These are phyloP conservation scores for Durio zibethinus DNA, from an alignment of 345 rosid species.

Conservation along the genomic window DNA sequence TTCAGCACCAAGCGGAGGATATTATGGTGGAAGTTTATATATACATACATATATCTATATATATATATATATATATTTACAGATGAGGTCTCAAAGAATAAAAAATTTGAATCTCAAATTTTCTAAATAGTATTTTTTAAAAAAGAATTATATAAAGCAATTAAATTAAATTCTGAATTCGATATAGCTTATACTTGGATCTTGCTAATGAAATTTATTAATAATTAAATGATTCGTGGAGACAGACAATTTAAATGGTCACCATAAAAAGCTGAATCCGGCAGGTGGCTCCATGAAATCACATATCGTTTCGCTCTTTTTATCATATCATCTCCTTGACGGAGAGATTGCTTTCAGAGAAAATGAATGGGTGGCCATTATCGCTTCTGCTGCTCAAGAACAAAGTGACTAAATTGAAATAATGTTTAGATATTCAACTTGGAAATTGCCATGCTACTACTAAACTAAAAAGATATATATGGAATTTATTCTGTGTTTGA, in stretches of 20 bases:
- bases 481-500: constrained; percentile 9
- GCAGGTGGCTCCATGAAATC: neutral
- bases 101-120: no score
- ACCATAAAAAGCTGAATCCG: neutral
- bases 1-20: neutral
- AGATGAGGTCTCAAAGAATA: no score
- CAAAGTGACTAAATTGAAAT: neutral
- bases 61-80: no score
- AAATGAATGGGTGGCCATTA: neutral
- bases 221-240: no score
- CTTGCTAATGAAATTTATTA: neutral
- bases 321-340: neutral
- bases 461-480: neutral
- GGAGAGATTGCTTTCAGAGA: neutral
- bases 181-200: neutral
- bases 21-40: no score
- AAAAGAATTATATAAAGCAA: no score
- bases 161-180: no score
- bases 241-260: neutral
- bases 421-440: neutral
- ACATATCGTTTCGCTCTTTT: neutral
- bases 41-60: no score
- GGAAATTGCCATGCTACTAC: neutral
- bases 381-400: neutral
- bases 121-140: no score